Conservation (phyloP, 2,329 filamentous ascomycete genomes). For the Xylaria polymorpha region DNA sequence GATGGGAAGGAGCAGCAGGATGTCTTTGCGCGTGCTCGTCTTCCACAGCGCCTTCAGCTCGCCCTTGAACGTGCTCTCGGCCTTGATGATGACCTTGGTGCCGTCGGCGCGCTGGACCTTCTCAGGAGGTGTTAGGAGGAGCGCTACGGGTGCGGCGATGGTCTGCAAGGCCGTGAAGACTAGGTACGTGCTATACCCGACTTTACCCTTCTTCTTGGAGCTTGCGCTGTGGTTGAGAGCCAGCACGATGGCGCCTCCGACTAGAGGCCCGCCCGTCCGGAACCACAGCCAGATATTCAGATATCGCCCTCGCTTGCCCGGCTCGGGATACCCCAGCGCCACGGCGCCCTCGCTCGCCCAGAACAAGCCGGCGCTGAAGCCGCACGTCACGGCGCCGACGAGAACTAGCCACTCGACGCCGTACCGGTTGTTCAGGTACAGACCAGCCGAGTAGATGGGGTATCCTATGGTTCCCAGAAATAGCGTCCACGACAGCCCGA, state of each 20-base stretch:
- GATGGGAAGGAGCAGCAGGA: slow-evolving; percentile 76
- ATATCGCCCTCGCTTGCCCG: slow-evolving; percentile 72
- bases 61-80: slow-evolving; percentile 67
- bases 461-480: slow-evolving; percentile 52
- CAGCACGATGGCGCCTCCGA: slow-evolving; percentile 78
- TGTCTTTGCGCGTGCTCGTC: slow-evolving; percentile 74
- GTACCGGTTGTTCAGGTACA: slow-evolving; percentile 58
- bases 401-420: slow-evolving; percentile 73
- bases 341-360: slow-evolving; percentile 82
- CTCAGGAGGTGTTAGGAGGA: slow-evolving; percentile 70
- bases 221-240: slow-evolving; percentile 70
- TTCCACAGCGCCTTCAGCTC: slow-evolving; percentile 72
- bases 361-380: slow-evolving; percentile 77
- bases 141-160: slow-evolving; percentile 69
- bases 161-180: slow-evolving; percentile 78
- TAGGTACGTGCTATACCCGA: slow-evolving; percentile 75
- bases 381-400: slow-evolving; percentile 75
- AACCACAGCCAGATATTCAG: slow-evolving; percentile 76
- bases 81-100: slow-evolving; percentile 68
- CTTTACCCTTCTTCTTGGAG: slow-evolving; percentile 62
- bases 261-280: slow-evolving; percentile 64
- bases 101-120: slow-evolving; percentile 76
- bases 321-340: slow-evolving; percentile 77
- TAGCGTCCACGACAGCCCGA: slow-evolving; percentile 50
- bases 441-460: slow-evolving; percentile 51